Percentiles rank a stretch among this genome's conserved stretches.
These are phyloP conservation scores for Aphanomyces invadans DNA, from an alignment of 352 stramenopile genomes.

Conservation along the genomic window DNA sequence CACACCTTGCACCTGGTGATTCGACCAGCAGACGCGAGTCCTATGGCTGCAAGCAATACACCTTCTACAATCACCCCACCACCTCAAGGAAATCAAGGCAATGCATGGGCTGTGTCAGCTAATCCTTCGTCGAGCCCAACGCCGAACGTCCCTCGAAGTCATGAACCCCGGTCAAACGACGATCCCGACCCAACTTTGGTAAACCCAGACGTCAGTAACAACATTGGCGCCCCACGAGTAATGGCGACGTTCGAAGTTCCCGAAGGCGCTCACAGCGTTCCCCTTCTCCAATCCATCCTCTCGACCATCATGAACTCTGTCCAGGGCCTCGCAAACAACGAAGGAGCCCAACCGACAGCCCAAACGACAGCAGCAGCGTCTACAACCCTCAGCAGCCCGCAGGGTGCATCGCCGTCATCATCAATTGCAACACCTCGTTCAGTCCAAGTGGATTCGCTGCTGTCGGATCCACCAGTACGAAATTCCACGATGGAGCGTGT, in stretches of 20 bases:
- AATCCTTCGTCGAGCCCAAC: background rate
- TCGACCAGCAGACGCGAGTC: conserved; percentile 33
- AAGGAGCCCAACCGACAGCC: conserved; percentile 1
- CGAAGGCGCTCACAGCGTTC: conserved; percentile 59
- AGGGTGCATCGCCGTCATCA: no score
- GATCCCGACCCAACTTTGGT: conserved; percentile 49
- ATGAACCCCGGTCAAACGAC: conserved; percentile 47
- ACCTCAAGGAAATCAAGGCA: background rate
- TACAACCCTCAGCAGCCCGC: background rate
- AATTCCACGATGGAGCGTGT: background rate
- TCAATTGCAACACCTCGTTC: background rate
- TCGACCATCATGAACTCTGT: conserved; percentile 59
- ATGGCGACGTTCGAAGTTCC: conserved; percentile 56
- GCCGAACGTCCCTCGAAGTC: background rate
- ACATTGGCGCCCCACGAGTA: conserved; percentile 41
- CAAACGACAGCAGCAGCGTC: background rate
- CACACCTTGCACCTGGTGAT: conserved; percentile 76
- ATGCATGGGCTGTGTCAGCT: no score
- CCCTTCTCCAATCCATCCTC: conserved; percentile 79
- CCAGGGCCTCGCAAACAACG: conserved; percentile 27
- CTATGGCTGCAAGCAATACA: background rate
- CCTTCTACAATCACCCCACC: background rate
- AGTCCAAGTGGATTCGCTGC: background rate
- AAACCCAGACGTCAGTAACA: background rate
- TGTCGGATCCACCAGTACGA: background rate